Evolutionary conservation across 495 filamentous ascomycete genomes (phyloP).

Genomic region (Aspergillus incahuasiensis): DNA sequence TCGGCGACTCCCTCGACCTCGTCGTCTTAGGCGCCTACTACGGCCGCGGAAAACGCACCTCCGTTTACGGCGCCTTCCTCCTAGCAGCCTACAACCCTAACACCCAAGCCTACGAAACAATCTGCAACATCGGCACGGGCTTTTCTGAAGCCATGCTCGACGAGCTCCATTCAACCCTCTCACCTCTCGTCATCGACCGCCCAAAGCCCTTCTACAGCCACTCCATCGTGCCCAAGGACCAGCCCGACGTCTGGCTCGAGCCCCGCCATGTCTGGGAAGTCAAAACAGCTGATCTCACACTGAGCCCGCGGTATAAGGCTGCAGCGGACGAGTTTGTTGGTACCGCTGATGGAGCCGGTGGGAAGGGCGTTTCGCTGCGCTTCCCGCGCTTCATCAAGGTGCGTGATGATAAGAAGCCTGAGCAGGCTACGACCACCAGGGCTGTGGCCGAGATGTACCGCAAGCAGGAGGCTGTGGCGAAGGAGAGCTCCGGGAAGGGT

Average conservation of each 20-base stretch:
- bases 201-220: conserved; percentile 95
- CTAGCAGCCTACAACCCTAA: conserved; percentile 85
- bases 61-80: conserved; percentile 90
- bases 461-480: conserved; percentile 80
- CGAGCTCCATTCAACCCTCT: conserved; percentile 69
- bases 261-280: conserved; percentile 94
- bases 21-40: conserved; percentile 94
- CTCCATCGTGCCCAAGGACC: conserved; percentile 74
- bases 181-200: conserved; percentile 70
- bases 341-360: conserved; percentile 55
- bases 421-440: conserved; percentile 76
- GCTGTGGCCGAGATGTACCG: conserved; percentile 96
- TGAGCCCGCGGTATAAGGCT: conserved; percentile 89
- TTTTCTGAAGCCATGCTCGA: conserved; percentile 87
- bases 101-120: conserved; percentile 79
- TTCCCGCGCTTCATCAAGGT: conserved; percentile 90
- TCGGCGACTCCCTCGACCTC: conserved; percentile 93
- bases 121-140: conserved; percentile 97
- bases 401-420: conserved; percentile 90
- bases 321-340: conserved; percentile 55
- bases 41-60: conserved; percentile 91
- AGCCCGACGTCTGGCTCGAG: conserved; percentile 99
- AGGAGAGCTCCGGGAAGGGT: conserved; percentile 60
- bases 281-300: conserved; percentile 89
- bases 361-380: conserved; percentile 80